Conservation (phyloP, 257 asterid genomes). For the Solanum chilense region DNA sequence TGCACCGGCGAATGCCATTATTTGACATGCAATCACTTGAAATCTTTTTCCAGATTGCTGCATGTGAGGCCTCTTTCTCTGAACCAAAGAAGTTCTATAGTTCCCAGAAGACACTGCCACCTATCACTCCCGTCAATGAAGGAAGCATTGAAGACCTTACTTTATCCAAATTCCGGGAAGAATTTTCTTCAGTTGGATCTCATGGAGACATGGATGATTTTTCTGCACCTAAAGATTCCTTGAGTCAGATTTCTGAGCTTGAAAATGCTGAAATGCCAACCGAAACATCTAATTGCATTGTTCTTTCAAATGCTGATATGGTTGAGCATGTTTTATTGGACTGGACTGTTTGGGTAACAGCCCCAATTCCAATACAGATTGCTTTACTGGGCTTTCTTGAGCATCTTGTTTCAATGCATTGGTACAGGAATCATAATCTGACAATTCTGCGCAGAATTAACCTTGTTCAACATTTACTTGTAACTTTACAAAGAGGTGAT, state of each 20-base stretch:
- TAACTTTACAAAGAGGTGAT: conserved; percentile 97
- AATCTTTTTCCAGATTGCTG: conserved; percentile 95
- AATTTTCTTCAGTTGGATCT: conserved; percentile 83
- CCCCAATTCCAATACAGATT: conserved; percentile 80
- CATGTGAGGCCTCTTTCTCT: conserved; percentile 96
- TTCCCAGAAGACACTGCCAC: conserved; percentile 37
- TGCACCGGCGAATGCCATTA: conserved; percentile 86
- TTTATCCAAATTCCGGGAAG: conserved; percentile 72
- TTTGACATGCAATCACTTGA: conserved; percentile 98
- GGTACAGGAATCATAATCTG: conserved; percentile 98
- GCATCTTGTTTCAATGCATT: conserved; percentile 98
- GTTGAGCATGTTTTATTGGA: conserved; percentile 99
- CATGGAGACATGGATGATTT: conserved; percentile 90
- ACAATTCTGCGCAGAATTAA: conserved; percentile 90
- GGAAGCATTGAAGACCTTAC: conserved; percentile 62
- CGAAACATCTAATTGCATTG: conserved; percentile 94
- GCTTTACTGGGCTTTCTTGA: conserved; percentile 91
- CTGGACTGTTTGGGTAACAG: conserved; percentile 96
- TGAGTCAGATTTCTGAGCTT: conserved; percentile 81
- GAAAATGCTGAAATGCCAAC: conserved; percentile 64
- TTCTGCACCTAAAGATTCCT: conserved; percentile 80
- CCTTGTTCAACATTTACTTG: conserved; percentile 94
- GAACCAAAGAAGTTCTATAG: conserved; percentile 60
- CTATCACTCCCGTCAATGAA: conserved; percentile 42
- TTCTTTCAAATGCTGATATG: conserved; percentile 95